A percentile compares a stretch with the other conserved stretches of the same genome.
These are phyloP conservation scores for Casuarina glauca DNA, from an alignment of 306 rosid genomes.

Conservation along the genomic window DNA sequence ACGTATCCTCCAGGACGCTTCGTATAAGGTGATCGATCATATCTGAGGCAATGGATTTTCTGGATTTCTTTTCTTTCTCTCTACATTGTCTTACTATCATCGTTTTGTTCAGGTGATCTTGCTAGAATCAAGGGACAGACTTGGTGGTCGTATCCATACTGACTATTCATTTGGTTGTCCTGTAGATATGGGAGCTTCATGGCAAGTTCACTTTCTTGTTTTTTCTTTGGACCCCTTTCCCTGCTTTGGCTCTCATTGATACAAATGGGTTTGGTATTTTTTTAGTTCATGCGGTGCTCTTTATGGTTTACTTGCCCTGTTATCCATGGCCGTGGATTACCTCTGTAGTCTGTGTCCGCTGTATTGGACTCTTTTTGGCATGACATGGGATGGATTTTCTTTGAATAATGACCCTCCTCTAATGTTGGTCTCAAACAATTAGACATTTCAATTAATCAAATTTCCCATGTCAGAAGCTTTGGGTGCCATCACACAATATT, in stretches of 20 bases:
- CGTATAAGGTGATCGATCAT: constrained; percentile 53
- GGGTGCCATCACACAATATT: neutral
- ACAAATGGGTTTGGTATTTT: neutral
- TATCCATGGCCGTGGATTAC: neutral
- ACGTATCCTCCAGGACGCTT: constrained; percentile 69
- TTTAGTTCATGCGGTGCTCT: neutral
- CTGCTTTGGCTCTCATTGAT: neutral
- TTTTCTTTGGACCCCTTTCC: constrained; percentile 5
- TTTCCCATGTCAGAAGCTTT: neutral
- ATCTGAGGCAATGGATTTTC: constrained; percentile 6
- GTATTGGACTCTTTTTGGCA: neutral
- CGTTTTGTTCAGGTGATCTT: constrained; percentile 52
- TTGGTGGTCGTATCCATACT: constrained; percentile 88
- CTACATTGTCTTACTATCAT: constrained; percentile 25
- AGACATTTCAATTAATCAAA: neutral
- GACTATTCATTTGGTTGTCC: constrained; percentile 84
- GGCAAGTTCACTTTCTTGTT: constrained; percentile 39
- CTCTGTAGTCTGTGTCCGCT: neutral
- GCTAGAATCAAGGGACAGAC: constrained; percentile 75
- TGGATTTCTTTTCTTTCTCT: constrained; percentile 10
- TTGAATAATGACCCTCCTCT: neutral
- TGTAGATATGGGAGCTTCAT: constrained; percentile 92
- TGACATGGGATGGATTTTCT: neutral
- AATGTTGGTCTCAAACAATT: neutral
- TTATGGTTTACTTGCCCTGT: neutral